Percentiles rank a stretch among this genome's conserved stretches.
Conservation (phyloP, 805 yeast genomes). For the Lipomyces yamadae region DNA sequence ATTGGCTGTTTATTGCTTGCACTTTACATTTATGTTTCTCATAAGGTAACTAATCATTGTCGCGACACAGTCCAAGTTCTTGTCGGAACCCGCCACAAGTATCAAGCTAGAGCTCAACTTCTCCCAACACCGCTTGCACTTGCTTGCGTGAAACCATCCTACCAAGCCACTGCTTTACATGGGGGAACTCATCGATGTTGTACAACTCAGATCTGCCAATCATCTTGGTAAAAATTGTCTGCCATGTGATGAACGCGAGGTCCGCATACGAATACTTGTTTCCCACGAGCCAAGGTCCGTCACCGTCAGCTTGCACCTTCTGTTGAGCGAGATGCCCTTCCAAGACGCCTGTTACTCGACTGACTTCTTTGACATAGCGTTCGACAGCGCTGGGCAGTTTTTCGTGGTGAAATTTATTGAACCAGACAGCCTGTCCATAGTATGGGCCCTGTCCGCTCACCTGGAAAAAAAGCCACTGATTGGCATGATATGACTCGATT, state of each 20-base stretch:
- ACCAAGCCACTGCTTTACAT: conserved; percentile 10
- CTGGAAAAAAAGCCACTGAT: conserved; percentile 31
- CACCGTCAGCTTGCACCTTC: conserved; percentile 18
- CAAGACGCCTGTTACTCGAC: conserved; percentile 89
- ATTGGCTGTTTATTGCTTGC: background rate
- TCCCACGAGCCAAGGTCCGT: conserved; percentile 24
- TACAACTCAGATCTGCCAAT: background rate
- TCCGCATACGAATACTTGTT: conserved; percentile 37
- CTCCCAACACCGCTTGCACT: conserved; percentile 1
- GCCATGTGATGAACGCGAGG: conserved; percentile 11
- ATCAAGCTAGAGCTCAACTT: too few species aligned
- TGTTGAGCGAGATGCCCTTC: conserved; percentile 95
- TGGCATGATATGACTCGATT: conserved; percentile 50
- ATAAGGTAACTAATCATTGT: too few species aligned
- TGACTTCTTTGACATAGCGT: conserved; percentile 87
- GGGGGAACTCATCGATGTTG: background rate
- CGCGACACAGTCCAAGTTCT: too few species aligned
- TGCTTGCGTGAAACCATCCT: conserved; percentile 9
- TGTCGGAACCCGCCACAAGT: too few species aligned
- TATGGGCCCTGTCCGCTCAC: conserved; percentile 49
- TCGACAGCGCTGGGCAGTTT: conserved; percentile 87
- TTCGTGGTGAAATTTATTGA: conserved; percentile 85
- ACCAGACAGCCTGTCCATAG: conserved; percentile 96
- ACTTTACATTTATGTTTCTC: too few species aligned
- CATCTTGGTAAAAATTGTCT: background rate